Evolutionary conservation across 31 red algal genomes (phyloP).

Genomic region (Endocladia muricata): DNA sequence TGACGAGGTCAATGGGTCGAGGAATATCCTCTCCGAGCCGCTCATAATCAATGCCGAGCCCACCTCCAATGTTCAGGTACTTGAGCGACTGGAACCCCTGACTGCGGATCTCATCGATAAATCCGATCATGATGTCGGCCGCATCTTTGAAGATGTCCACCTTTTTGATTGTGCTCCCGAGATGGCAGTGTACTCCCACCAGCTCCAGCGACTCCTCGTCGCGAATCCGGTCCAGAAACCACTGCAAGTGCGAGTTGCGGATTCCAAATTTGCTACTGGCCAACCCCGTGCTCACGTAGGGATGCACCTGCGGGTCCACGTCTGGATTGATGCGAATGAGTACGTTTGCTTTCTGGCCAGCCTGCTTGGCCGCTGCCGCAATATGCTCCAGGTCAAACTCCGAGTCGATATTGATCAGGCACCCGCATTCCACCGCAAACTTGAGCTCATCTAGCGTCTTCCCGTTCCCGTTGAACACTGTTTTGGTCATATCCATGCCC

Average conservation of each 20-base stretch:
- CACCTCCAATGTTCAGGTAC: slow-evolving; percentile 96
- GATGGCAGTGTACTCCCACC: slow-evolving; percentile 93
- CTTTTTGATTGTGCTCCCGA: slow-evolving; percentile 93
- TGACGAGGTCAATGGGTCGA: slow-evolving; percentile 85
- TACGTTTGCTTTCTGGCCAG: slow-evolving; percentile 60
- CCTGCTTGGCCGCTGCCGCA: slow-evolving; percentile 35
- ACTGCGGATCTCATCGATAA: slow-evolving; percentile 74
- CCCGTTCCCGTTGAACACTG: slow-evolving; percentile 97
- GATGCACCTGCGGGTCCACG: slow-evolving; percentile 95
- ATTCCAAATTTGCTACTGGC: slow-evolving; percentile 98
- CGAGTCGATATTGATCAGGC: slow-evolving; percentile 95
- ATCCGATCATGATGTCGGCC: slow-evolving; percentile 85
- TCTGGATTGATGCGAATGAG: slow-evolving; percentile 96
- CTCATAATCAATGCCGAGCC: slow-evolving; percentile 97
- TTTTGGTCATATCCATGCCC: slow-evolving; percentile 92
- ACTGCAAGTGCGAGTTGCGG: slow-evolving; percentile 87
- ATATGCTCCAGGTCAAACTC: slow-evolving; percentile 92
- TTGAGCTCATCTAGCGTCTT: slow-evolving; percentile 79
- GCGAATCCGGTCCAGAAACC: slow-evolving; percentile 88
- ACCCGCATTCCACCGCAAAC: slow-evolving; percentile 72
- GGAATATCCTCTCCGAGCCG: slow-evolving; percentile 80
- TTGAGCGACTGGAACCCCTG: slow-evolving; percentile 75
- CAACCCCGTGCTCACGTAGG: slow-evolving; percentile 94
- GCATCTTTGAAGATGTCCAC: slow-evolving; percentile 95
- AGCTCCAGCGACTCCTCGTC: slow-evolving; percentile 64